These are phyloP conservation scores for Ramaria sp. DNA, from an alignment of 768 basidiomycete genomes.

Conservation along the genomic window DNA sequence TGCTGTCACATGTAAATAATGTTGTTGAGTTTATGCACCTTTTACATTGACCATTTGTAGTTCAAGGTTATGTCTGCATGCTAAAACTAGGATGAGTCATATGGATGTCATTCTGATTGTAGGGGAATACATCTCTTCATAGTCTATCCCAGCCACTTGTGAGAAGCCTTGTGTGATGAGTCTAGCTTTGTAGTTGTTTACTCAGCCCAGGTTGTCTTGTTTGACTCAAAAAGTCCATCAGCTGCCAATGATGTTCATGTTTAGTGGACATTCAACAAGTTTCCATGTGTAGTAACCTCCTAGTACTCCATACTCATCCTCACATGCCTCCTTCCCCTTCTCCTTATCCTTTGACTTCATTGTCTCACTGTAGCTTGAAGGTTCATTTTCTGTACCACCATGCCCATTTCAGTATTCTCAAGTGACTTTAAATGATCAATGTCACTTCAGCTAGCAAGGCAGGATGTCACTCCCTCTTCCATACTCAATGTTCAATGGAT, in stretches of 20 bases:
- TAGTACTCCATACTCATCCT: too few relatives aligned
- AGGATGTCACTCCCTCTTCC: too few relatives aligned
- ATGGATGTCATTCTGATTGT: constrained; percentile 14
- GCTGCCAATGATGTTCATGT: constrained; percentile 16
- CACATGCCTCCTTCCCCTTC: too few relatives aligned
- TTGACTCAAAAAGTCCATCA: constrained; percentile 25
- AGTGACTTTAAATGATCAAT: too few relatives aligned
- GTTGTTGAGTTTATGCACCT: constrained; percentile 14
- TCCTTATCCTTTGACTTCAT: too few relatives aligned
- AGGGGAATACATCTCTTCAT: constrained; percentile 20
- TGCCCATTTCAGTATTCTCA: too few relatives aligned
- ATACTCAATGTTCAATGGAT: too few relatives aligned
- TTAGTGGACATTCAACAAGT: constrained; percentile 15
- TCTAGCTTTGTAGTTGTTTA: constrained; percentile 21
- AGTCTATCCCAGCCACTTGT: constrained; percentile 23
- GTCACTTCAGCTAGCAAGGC: too few relatives aligned
- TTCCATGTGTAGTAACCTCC: constrained; percentile 14
- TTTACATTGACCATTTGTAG: constrained; percentile 10
- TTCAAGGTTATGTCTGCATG: constrained; percentile 14
- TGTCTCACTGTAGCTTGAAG: too few relatives aligned
- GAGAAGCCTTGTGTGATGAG: constrained; percentile 26
- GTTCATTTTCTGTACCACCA: too few relatives aligned
- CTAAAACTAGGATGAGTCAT: constrained; percentile 17
- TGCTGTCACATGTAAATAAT: constrained; percentile 20
- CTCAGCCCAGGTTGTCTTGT: constrained; percentile 15